A percentile compares a stretch with the other conserved stretches of the same genome.
Conservation (phyloP, 2,329 filamentous ascomycete genomes). For the Pyricularia grisea region DNA sequence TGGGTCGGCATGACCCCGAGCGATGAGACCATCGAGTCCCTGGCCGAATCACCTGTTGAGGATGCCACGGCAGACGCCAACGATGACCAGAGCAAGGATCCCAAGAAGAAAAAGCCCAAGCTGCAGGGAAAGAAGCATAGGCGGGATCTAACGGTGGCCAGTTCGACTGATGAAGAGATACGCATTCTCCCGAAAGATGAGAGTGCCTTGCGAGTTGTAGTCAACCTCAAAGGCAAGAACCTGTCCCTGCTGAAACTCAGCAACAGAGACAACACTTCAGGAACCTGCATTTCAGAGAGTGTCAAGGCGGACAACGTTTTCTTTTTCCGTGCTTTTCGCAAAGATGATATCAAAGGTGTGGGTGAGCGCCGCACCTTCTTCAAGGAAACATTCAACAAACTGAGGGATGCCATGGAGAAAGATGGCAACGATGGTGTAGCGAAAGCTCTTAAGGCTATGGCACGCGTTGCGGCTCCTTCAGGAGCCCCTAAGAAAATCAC, state of each 20-base stretch:
- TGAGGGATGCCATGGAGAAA: not conserved
- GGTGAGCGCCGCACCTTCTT: not conserved
- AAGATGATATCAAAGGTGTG: not conserved
- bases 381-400: not conserved
- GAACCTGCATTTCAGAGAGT: not conserved
- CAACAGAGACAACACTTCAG: not conserved
- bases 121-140: not conserved
- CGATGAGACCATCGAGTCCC: not conserved
- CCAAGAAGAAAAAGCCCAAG: constrained; percentile 22
- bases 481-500: no score
- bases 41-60: not conserved
- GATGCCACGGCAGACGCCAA: not conserved
- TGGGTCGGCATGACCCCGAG: constrained; percentile 3
- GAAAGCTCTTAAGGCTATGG: not conserved
- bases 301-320: not conserved
- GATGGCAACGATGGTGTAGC: not conserved
- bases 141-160: not conserved
- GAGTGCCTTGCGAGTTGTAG: not conserved
- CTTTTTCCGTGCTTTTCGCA: not conserved
- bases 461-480: not conserved
- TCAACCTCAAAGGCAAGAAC: not conserved
- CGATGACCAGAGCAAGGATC: not conserved
- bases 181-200: not conserved
- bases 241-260: not conserved
- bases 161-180: not conserved